Conservation (phyloP, 2,329 filamentous ascomycete species). For the Acrocalymma vagum region DNA sequence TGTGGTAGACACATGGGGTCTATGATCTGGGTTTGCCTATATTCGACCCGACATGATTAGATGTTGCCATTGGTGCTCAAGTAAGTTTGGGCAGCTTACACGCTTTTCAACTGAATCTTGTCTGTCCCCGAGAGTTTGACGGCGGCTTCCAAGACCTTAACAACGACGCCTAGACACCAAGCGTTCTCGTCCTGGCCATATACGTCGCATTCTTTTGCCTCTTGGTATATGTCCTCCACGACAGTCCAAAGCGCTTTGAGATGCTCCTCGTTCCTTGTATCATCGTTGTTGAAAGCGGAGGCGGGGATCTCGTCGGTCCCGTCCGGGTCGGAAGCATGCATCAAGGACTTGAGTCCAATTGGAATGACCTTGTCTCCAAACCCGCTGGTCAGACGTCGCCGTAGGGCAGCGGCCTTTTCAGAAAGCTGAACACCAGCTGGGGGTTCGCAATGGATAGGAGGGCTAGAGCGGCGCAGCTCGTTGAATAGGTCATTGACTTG, state of each 20-base stretch:
- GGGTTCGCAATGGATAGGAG: no score
- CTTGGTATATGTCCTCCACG: constrained; percentile 3
- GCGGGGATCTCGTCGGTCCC: no score
- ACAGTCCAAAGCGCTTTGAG: not conserved
- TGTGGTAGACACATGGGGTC: constrained; percentile 1
- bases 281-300: constrained; percentile 1
- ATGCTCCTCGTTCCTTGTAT: not conserved
- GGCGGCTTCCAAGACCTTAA: constrained; percentile 2
- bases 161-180: constrained; percentile 3
- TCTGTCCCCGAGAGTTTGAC: constrained; percentile 4
- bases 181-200: constrained; percentile 5
- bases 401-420: constrained; percentile 3
- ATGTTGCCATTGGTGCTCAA: not conserved
- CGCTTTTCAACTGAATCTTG: constrained; percentile 1
- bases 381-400: not conserved
- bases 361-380: constrained; percentile 5
- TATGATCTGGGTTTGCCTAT: constrained; percentile 4
- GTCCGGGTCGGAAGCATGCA: constrained; percentile 4
- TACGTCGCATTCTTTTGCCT: constrained; percentile 2
- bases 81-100: constrained; percentile 3
- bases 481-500: no score
- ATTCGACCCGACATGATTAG: not conserved
- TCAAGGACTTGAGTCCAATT: constrained; percentile 1
- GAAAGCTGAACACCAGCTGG: no score
- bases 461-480: no score